Conservation (phyloP, 257 asterid genomes). For the Solanum megistacrolobum region DNA sequence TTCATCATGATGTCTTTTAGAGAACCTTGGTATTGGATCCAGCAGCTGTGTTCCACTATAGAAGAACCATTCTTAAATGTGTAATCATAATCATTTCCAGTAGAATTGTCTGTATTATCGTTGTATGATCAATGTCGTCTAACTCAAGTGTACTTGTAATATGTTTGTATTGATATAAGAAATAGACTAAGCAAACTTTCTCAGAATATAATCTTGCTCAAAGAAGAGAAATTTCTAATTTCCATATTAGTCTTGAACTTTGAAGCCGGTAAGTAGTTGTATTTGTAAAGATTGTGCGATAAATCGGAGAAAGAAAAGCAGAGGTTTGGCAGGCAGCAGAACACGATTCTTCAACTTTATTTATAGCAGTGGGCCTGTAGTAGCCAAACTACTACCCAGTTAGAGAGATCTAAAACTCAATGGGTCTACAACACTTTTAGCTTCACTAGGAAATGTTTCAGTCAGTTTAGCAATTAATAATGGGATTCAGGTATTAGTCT, state of each 20-base stretch:
- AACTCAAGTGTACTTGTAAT: neutral
- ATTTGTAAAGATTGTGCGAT: neutral
- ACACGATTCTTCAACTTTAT: neutral
- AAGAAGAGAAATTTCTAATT: neutral
- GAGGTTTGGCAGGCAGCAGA: neutral
- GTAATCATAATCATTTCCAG: neutral
- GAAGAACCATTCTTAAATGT: constrained; percentile 7
- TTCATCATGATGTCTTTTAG: constrained; percentile 10
- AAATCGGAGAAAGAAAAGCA: neutral
- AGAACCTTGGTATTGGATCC: constrained; percentile 1
- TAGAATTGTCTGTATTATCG: neutral
- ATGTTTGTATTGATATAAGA: constrained; percentile 1
- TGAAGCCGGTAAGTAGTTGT: neutral
- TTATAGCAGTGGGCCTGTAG: neutral
- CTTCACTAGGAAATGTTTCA: neutral
- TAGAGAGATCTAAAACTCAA: neutral
- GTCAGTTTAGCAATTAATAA: neutral
- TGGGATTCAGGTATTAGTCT: neutral
- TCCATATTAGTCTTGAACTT: too few relatives aligned
- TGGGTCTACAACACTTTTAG: neutral
- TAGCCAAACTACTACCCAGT: neutral
- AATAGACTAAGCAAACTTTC: neutral
- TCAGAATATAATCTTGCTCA: neutral
- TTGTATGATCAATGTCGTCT: neutral
- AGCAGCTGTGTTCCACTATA: neutral